phyloP scores from a whole-genome alignment of 1,284 basidiomycete genomes.

The Megacollybia platyphylla region DNA sequence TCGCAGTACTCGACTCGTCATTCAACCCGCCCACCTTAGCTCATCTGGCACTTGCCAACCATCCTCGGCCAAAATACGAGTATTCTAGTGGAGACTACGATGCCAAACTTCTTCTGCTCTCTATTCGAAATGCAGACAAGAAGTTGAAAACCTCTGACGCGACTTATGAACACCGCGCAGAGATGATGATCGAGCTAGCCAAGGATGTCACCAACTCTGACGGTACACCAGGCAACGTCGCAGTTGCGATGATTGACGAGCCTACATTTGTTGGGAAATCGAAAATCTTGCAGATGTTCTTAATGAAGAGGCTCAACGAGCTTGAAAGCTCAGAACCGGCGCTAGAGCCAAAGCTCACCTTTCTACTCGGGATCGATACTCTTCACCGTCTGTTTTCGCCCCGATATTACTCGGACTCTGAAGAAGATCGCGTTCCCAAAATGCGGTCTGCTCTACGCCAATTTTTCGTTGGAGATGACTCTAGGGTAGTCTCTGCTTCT shows the following conservation, averaged over 20 bases:
- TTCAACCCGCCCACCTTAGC: slow-evolving; percentile 92
- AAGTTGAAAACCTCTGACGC: slow-evolving; percentile 61
- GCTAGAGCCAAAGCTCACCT: slow-evolving; percentile 31
- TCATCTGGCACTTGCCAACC: slow-evolving; percentile 67
- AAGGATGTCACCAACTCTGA: slow-evolving; percentile 24
- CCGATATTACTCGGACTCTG: slow-evolving; percentile 50
- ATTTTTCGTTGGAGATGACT: slow-evolving; percentile 61
- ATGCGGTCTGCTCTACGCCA: slow-evolving; percentile 46
- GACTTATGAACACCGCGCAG: slow-evolving; percentile 58
- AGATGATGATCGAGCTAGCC: slow-evolving; percentile 72
- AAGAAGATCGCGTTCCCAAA: slow-evolving; percentile 18
- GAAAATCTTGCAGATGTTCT: slow-evolving; percentile 39
- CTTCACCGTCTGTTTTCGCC: slow-evolving; percentile 74
- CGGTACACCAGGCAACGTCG: slow-evolving; percentile 21
- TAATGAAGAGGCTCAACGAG: slow-evolving; percentile 16
- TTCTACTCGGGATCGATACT: slow-evolving; percentile 82
- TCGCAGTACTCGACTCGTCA: slow-evolving; percentile 79
- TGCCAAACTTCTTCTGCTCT: slow-evolving; percentile 73
- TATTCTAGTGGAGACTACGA: slow-evolving; percentile 35
- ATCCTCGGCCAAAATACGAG: slow-evolving; percentile 16
- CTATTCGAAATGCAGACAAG: slow-evolving; percentile 88
- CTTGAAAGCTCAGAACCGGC: slow-evolving; percentile 1
- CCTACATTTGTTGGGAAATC: slow-evolving; percentile 88
- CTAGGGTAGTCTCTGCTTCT: slow-evolving; percentile 61
- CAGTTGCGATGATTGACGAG: slow-evolving; percentile 76